Conservation (phyloP, 2,329 filamentous ascomycete genomes). For the Fusarium drepaniforme region DNA sequence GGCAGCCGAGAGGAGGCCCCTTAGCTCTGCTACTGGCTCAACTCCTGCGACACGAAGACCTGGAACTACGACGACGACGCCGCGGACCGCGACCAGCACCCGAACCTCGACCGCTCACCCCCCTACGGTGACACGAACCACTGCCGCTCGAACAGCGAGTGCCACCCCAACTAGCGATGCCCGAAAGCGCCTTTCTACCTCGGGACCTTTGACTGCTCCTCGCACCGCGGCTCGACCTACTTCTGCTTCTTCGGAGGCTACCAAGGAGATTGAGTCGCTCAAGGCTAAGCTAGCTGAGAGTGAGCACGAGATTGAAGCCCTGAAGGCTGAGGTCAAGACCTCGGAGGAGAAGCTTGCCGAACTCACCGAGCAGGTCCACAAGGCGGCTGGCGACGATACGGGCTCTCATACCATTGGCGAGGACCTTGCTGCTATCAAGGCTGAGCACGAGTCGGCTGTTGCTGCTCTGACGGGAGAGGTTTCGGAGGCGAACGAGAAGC, state of each 20-base stretch:
- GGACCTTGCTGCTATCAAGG: conserved; percentile 61
- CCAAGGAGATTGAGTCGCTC: conserved; percentile 71
- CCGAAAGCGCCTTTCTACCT: conserved; percentile 69
- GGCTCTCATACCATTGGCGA: conserved; percentile 57
- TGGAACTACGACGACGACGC: conserved; percentile 46
- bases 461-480: conserved; percentile 61
- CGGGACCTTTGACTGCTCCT: conserved; percentile 53
- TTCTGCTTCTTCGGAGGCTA: conserved; percentile 55
- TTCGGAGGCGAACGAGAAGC: conserved; percentile 62
- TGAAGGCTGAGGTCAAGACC: conserved; percentile 67
- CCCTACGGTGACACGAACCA: conserved; percentile 33
- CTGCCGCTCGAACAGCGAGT: conserved; percentile 54
- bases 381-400: conserved; percentile 53
- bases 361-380: conserved; percentile 64
- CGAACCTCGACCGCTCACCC: conserved; percentile 40
- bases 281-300: conserved; percentile 70
- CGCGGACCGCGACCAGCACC: conserved; percentile 50
- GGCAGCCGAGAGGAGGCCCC: conserved; percentile 50
- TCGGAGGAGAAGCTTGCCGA: conserved; percentile 68
- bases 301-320: conserved; percentile 67
- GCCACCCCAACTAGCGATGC: conserved; percentile 59
- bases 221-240: conserved; percentile 55
- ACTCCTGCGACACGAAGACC: conserved; percentile 51
- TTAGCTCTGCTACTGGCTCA: conserved; percentile 47
- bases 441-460: conserved; percentile 62